These are phyloP conservation scores for Nicotiana knightiana DNA, from an alignment of 257 asterid genomes.

Conservation along the genomic window DNA sequence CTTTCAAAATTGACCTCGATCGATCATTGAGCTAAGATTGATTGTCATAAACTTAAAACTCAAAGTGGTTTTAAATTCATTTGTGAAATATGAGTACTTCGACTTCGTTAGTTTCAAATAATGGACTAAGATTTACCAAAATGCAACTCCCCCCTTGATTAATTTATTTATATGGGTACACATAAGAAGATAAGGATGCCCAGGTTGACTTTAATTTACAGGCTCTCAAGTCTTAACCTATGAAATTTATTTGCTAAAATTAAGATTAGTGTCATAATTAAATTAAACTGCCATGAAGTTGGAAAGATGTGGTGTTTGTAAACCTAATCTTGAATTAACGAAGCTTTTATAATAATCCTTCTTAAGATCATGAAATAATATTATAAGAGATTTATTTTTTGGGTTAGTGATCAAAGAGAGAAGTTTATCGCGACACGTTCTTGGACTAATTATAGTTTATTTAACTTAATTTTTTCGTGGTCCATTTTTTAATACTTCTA, in stretches of 20 bases:
- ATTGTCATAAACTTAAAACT: background rate
- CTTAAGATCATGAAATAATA: background rate
- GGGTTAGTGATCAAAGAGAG: background rate
- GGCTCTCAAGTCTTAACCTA: background rate
- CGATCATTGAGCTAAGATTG: no score
- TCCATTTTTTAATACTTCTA: background rate
- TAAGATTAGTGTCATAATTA: background rate
- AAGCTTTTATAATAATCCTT: background rate
- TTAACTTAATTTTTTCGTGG: background rate
- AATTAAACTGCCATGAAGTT: background rate
- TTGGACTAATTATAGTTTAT: background rate
- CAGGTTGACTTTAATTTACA: background rate
- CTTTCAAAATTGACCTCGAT: no score
- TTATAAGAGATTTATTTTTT: background rate
- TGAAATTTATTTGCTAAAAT: background rate
- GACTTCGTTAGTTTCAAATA: background rate
- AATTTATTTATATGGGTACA: background rate
- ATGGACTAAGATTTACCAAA: background rate
- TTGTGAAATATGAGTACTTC: background rate
- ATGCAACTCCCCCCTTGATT: background rate
- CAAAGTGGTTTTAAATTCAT: background rate
- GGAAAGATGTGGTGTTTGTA: background rate
- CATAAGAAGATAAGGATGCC: background rate
- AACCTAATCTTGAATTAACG: background rate
- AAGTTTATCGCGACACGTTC: background rate